A percentile compares a stretch with the other conserved stretches of the same genome.
phyloP scores from a whole-genome alignment of 2,329 filamentous ascomycete genomes.

The Aureobasidium sp. region DNA sequence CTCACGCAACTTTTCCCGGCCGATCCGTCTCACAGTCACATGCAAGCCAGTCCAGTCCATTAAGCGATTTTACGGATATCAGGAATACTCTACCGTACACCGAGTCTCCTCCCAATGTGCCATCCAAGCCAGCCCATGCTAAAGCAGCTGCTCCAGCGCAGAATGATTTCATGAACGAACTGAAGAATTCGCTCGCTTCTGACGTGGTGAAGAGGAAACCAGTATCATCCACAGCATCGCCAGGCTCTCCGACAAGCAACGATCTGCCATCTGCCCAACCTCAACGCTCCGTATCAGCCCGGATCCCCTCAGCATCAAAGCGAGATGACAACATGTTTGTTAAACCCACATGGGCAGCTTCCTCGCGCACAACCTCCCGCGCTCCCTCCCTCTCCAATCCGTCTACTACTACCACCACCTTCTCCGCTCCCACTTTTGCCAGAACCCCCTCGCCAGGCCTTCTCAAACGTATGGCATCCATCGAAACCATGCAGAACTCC shows the following conservation, averaged over 20 bases:
- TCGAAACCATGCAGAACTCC: slow-evolving; percentile 27
- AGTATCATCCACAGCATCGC: slow-evolving; percentile 7
- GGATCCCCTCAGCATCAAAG: not conserved
- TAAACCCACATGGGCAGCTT: slow-evolving; percentile 19
- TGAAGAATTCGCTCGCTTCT: slow-evolving; percentile 1
- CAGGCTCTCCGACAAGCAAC: slow-evolving; percentile 10
- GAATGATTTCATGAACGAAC: slow-evolving; percentile 17
- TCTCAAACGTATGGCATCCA: slow-evolving; percentile 41
- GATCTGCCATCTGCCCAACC: not conserved
- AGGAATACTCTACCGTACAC: not conserved
- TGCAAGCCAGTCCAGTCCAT: not conserved
- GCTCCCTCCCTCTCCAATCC: not conserved
- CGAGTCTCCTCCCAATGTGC: not conserved
- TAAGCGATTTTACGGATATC: not conserved
- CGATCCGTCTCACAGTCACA: slow-evolving; percentile 23
- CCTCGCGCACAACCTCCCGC: slow-evolving; percentile 14
- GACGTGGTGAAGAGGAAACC: slow-evolving; percentile 9
- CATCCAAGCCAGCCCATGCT: not conserved
- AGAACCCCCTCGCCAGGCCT: slow-evolving; percentile 36
- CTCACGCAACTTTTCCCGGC: slow-evolving; percentile 33
- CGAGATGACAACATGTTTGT: slow-evolving; percentile 14
- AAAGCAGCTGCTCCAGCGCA: not conserved
- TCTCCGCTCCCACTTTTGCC: not conserved
- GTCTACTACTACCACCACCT: not conserved
- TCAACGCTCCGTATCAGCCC: slow-evolving; percentile 17